A percentile compares a stretch with the other conserved stretches of the same genome.
phyloP scores from a whole-genome alignment of 345 rosid genomes.

The Lepidium africanum region DNA sequence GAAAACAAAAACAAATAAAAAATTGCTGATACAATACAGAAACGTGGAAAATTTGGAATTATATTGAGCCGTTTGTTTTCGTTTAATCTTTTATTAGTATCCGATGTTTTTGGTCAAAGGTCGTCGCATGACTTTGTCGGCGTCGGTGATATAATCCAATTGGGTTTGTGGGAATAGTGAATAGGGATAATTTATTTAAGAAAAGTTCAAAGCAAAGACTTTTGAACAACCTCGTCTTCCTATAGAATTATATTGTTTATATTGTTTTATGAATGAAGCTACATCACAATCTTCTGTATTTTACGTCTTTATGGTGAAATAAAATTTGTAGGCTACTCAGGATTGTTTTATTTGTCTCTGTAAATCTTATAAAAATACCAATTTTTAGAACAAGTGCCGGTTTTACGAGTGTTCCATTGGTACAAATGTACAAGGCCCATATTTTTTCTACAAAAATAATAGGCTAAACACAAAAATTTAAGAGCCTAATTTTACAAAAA shows the following conservation, averaged over 20 bases:
- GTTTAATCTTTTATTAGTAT: not conserved
- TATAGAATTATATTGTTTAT: not conserved
- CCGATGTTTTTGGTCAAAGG: not conserved
- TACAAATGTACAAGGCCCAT: too few relatives aligned
- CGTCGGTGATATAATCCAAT: not conserved
- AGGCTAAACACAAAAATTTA: too few relatives aligned
- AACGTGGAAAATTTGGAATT: too few relatives aligned
- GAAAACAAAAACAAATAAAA: not conserved
- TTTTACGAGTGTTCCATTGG: too few relatives aligned
- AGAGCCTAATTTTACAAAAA: too few relatives aligned
- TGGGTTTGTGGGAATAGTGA: not conserved
- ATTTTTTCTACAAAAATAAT: too few relatives aligned
- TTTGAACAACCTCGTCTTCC: not conserved
- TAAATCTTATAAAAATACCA: too few relatives aligned
- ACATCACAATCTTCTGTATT: not conserved
- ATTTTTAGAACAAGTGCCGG: too few relatives aligned
- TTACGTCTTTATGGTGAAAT: not conserved
- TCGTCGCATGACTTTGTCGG: not conserved
- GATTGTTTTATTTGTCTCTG: too few relatives aligned
- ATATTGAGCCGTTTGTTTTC: not conserved
- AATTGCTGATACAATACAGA: not conserved
- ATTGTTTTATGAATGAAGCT: not conserved
- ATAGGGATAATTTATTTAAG: not conserved
- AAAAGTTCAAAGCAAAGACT: not conserved
- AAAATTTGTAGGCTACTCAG: too few relatives aligned